Evolutionary conservation across 1,139 yeast species (phyloP), one percentile per base, ranked within the genome.

Genomic region (Magnusiomyces clavatus): DNA sequence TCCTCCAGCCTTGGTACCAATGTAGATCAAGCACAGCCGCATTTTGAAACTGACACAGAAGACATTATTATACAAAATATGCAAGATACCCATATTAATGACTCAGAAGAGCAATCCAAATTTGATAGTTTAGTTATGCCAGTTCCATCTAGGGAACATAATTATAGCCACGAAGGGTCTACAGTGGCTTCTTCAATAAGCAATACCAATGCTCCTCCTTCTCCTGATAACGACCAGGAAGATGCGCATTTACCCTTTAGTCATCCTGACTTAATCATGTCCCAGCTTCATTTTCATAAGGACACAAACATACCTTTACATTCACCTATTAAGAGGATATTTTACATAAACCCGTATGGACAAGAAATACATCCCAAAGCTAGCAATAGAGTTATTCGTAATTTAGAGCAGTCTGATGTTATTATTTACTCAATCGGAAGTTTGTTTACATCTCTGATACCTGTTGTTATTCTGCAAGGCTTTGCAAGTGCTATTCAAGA

Each of bases 321-420:
- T n/a, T 79, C 95, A 0, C 94, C 95, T 0, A 82, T 89, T 13
- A 74, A 77, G 41, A 70, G 92, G 34, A 78, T 89, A 6, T 83
- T 82, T 60, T 90, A 90, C 63, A 84, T 89, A 48, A 86, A 90
- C 36, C 94, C 95, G 0, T 86, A 86, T 61, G 96, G 96, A 0
- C 88, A 86, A 62, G 96, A 88, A 62, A 85, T 87, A 37, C 79
- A 83, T 58, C 96, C 97, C 2, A 68, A 74, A 29, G 92, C 94
- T 1, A 84, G 84, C 58, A 69, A 80, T 6, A 72, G 86, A 54
- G 92, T 84, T 0, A 65, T 80, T 1, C 66, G 78, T 0, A 74
- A 79, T 20, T 65, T 88, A 2, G 65, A 75, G 19, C 64, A 71
- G 11, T 53, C 67, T 2, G 78, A 82, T 48, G 75, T 78, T 13